Base-by-base conservation (phyloP, 768 basidiomycete species). In the Xerocomellus dryophilus region DNA sequence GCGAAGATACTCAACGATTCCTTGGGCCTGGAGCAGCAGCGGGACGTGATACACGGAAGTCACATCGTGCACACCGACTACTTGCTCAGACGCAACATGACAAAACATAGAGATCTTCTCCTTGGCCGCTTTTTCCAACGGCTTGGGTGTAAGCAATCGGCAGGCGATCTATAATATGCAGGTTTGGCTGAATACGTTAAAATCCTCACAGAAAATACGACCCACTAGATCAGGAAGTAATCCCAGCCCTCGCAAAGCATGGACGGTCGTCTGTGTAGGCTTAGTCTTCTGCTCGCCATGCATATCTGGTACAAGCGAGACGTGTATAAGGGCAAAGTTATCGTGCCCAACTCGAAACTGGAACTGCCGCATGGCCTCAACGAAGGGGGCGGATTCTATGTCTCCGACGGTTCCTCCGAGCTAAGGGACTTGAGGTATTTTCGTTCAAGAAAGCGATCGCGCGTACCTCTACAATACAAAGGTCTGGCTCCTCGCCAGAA, bases 341-440 rank as follows among this genome's bases (percentile, higher is more conserved):
- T 93, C 91, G 67, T 89, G 82, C 17, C 96, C 95, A 20, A 98
- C 95, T 51, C 96, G 87, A 78, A 98, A 98, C 68, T 99, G 96
- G 80, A 99, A 99, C 71, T 99, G 96, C n/a, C 96, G 86, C 89
- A 99, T 94, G 1, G 96, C 96, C 71, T 99, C 96, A 43, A 99
- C 80, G 71, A 99, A 99, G 3, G 96, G 96, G 4, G 95, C 95
- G 7, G 93, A 97, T 65, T 99, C 96, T 68, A 99, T 99, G 65
- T 99, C 96, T 42, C 96, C 96, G 15, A 99, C 96, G 0, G 96
- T 99, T 20, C 96, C 96, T 51, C 96, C 96, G 57, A 99, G 88
- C 93, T 95, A n/a, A 7, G 14, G 36, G 5, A 17, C 20, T 34
- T 61, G 50, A 64, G 46, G 49, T 3, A 12, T 27, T 36, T 51